Evolutionary conservation across 2,329 filamentous ascomycete genomes (phyloP), one percentile per base, ranked within the genome.

Genomic region (Sphaerulina populicola): DNA sequence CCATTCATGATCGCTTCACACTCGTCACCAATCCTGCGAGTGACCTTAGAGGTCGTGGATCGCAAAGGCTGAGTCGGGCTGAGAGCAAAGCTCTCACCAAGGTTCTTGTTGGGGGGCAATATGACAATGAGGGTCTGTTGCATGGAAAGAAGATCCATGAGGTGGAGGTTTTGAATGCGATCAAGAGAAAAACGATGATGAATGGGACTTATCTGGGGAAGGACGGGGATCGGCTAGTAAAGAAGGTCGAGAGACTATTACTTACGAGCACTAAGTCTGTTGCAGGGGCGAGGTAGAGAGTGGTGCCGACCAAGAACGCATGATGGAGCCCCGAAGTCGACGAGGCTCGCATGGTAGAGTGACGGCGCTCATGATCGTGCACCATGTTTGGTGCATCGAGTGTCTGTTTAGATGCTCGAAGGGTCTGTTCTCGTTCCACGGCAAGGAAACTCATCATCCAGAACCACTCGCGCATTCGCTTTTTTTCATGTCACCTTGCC

Each of bases 181-280:
- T 63, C 11, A 54, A 51, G 29, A 57, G 42, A 49, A 56, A 50
- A 36, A 53, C 57, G 40, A 48, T 57, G 49, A 43, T 58, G 56
- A 64, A 64, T 48, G 47, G 47, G 4, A 62, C 60, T 6, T 64
- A 62, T 41, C 39, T 62, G 21, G 31, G 36, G 23, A 50, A 49
- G 9, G 62, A 68, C 63, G 60, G 59, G 2, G 58, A 60, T 6
- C 63, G 51, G 40, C 66, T 69, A 44, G 46, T 67, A 14, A 60
- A 59, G 37, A 64, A 68, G 56, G 66, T 59, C 52, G 52, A 60
- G 52, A 50, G 49, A 41, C 35, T 59, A 18, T 55, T 60, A 23
- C 53, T 55, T 5, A 39, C 47, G 11, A 35, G 31, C 10, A 33
- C 3, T 33, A 33, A 4, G 8, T 5, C 31, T 6, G 31, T 9